Base-by-base conservation (phyloP, 108 stramenopile genomes). In the Fragilaria radians region DNA sequence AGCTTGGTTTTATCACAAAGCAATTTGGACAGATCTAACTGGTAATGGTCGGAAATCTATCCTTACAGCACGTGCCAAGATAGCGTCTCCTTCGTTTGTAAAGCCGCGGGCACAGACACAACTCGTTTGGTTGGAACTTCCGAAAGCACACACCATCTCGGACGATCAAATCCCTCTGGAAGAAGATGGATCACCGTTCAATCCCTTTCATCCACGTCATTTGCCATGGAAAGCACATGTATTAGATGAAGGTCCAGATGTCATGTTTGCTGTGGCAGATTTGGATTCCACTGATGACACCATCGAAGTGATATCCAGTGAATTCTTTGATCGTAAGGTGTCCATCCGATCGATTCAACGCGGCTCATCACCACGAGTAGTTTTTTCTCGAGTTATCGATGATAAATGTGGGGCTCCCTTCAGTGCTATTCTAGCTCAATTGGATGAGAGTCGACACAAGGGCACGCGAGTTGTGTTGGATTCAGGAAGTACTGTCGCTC, bases 211-310 rank as follows among this genome's bases (percentile, higher is more conserved):
- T 68, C 28, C 76, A 29, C 66, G 64, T 11, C 80, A 89, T 60
- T 69, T 85, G 19, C 92, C 92, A 1, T 93, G 92, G 92, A 89
- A 88, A 57, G 59, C 77, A 59, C 77, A 67, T 31, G 85, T 96
- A 2, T 63, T 96, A 26, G 93, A 80, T 45, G 73, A 79, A 54
- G 96, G 96, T 17, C 96, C 96, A 17, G 96, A 97, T 75, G 96
- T 97, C 22, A 95, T 95, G 93, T 97, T 95, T 70, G 82, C 72
- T 48, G 86, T 94, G n/a, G 88, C 88, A 1, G 93, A 97, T 73
- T 53, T 97, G 64, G 86, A 95, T 62, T 67, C 82, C 4, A 63
- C 70, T 4, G 93, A 95, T 65, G 82, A 85, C 57, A 91, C 89
- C 25, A 63, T 97, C 34, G 91, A 97, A 70, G 89, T 97, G 27